Evolutionary conservation across 192 early-diverging fungal genomes (phyloP).

Genomic region (Phlyctochytrium arcticum): DNA sequence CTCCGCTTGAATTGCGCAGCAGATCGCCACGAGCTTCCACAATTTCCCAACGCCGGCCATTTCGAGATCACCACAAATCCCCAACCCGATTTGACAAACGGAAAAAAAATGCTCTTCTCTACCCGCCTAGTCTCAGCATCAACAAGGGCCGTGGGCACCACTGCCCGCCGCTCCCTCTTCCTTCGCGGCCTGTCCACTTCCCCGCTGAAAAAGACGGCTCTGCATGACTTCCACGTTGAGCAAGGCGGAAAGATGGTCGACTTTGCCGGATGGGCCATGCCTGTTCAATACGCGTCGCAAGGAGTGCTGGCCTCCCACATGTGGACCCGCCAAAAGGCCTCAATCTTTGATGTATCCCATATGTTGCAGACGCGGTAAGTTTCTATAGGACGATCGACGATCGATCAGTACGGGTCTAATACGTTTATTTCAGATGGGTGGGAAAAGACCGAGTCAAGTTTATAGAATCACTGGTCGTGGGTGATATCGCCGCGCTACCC

Average conservation of each 20-base stretch:
- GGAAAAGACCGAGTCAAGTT: conserved; percentile 86
- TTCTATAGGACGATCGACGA: too few species aligned
- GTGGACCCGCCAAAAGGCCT: conserved; percentile 81
- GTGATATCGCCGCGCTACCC: conserved; percentile 76
- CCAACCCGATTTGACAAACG: too few species aligned
- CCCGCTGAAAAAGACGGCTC: conserved; percentile 66
- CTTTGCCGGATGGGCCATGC: conserved; percentile 98
- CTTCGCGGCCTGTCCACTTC: too few species aligned
- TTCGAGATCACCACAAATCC: too few species aligned
- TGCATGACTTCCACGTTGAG: conserved; percentile 89
- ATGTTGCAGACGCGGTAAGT: conserved; percentile 89
- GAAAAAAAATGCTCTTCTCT: too few species aligned
- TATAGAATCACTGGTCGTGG: conserved; percentile 84
- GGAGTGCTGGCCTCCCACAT: conserved; percentile 88
- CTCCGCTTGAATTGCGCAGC: too few species aligned
- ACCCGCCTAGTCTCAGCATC: too few species aligned
- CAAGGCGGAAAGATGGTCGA: conserved; percentile 96
- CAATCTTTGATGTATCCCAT: conserved; percentile 97
- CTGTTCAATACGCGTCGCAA: conserved; percentile 80
- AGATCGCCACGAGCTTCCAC: too few species aligned
- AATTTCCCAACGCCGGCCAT: too few species aligned
- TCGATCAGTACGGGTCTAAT: too few species aligned
- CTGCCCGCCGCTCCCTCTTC: too few species aligned
- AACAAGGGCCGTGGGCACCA: too few species aligned
- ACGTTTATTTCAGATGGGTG: conserved; percentile 49